Conservation (phyloP, 2,329 filamentous ascomycete species). For the Knufia petricola region DNA sequence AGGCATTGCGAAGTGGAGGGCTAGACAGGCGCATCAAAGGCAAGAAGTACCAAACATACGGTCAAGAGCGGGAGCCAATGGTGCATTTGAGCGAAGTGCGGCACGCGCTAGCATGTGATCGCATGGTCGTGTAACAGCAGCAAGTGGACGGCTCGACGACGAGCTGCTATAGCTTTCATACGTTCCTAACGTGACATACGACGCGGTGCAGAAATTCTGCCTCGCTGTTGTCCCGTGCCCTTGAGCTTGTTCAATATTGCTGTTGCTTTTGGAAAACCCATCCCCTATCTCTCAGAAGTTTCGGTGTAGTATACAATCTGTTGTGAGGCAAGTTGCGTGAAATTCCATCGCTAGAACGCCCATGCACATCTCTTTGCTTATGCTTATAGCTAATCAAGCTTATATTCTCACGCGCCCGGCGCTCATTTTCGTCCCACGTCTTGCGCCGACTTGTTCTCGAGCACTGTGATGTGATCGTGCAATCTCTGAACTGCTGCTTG, state of each 20-base stretch:
- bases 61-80: too few relatives aligned
- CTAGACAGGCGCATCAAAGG: neutral
- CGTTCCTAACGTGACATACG: too few relatives aligned
- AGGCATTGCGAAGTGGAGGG: slow-evolving; percentile 37
- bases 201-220: too few relatives aligned
- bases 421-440: neutral
- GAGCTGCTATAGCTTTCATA: too few relatives aligned
- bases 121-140: too few relatives aligned
- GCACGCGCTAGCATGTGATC: too few relatives aligned
- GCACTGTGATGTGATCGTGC: slow-evolving; percentile 67
- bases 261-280: neutral
- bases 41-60: too few relatives aligned
- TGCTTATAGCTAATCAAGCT: neutral
- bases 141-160: too few relatives aligned
- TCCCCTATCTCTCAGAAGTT: neutral
- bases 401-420: neutral
- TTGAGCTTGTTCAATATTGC: too few relatives aligned
- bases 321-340: neutral
- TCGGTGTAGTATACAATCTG: neutral
- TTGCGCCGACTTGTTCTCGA: slow-evolving; percentile 70
- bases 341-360: neutral
- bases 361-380: neutral
- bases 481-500: slow-evolving; percentile 80
- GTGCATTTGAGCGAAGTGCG: too few relatives aligned
- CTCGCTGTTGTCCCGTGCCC: too few relatives aligned